Evolutionary conservation across 2,329 filamentous ascomycete species (phyloP).

Genomic region (Myriosclerotinia scirpicola): DNA sequence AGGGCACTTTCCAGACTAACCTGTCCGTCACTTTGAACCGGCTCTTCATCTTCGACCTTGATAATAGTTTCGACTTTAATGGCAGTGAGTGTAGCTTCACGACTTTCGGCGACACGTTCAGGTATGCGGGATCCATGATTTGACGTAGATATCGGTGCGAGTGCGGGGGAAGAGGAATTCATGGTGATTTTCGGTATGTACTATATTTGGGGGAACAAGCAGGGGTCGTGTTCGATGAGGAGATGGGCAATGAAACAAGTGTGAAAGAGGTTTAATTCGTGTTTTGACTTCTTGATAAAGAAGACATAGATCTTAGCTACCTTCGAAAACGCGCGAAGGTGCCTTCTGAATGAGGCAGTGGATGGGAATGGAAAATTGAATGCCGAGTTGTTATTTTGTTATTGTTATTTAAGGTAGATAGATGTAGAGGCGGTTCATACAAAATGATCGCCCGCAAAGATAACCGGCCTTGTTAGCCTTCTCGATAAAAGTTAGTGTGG

Average conservation of each 20-base stretch:
- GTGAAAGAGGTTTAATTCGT: background rate
- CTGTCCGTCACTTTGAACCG: conserved; percentile 26
- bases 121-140: conserved; percentile 19
- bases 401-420: too few species aligned
- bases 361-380: background rate
- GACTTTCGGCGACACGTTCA: conserved; percentile 17
- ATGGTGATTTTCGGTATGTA: conserved; percentile 22
- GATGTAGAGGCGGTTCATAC: background rate
- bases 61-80: background rate
- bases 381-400: background rate
- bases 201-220: conserved; percentile 4
- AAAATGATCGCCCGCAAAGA: conserved; percentile 8
- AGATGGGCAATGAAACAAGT: background rate
- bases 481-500: background rate
- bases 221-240: background rate
- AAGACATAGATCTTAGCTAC: background rate
- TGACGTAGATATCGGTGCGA: conserved; percentile 10
- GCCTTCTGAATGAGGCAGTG: background rate
- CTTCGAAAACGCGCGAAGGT: background rate
- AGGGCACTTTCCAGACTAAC: conserved; percentile 23
- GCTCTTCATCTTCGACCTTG: conserved; percentile 19
- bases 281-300: background rate
- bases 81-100: conserved; percentile 22
- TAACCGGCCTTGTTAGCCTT: background rate
- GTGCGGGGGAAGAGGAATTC: conserved; percentile 26